phyloP scores from a whole-genome alignment of 805 yeast genomes.

The Wickerhamomyces sydowiorum region DNA sequence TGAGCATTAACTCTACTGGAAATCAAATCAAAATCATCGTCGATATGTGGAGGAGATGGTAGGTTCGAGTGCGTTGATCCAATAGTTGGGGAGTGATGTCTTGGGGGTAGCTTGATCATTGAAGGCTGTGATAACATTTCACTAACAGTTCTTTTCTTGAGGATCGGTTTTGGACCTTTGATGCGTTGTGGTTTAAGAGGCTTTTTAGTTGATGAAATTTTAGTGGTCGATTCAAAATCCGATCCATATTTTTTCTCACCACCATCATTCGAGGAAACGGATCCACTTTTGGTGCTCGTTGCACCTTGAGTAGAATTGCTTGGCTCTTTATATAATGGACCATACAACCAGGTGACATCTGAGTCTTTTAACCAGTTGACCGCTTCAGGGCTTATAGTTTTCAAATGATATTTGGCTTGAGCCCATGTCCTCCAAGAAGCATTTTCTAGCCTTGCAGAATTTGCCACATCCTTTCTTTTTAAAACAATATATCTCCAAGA shows the following conservation, averaged over 20 bases:
- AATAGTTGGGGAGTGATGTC: constrained; percentile 10
- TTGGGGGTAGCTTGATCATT: constrained; percentile 13
- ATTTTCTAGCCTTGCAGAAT: constrained; percentile 73
- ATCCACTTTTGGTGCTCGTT: background rate
- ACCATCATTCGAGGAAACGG: constrained; percentile 4
- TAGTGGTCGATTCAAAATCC: constrained; percentile 30
- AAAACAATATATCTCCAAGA: constrained; percentile 93
- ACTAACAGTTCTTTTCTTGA: constrained; percentile 80
- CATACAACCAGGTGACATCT: constrained; percentile 97
- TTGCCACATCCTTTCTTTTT: constrained; percentile 79
- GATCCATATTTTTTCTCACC: constrained; percentile 31
- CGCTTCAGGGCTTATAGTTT: constrained; percentile 83
- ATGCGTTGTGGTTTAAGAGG: constrained; percentile 8
- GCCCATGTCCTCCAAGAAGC: constrained; percentile 99
- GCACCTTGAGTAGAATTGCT: background rate
- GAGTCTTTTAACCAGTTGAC: constrained; percentile 96
- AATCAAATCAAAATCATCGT: constrained; percentile 21
- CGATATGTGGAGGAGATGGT: constrained; percentile 21
- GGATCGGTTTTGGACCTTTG: constrained; percentile 66
- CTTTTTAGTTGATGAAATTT: constrained; percentile 6
- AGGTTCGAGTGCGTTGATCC: background rate
- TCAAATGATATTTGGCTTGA: constrained; percentile 70
- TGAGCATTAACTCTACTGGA: constrained; percentile 23
- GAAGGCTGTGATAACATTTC: constrained; percentile 69
- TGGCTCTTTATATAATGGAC: constrained; percentile 48